Conservation (phyloP, 2,329 filamentous ascomycete genomes). For the Pezizomycotina sp. region DNA sequence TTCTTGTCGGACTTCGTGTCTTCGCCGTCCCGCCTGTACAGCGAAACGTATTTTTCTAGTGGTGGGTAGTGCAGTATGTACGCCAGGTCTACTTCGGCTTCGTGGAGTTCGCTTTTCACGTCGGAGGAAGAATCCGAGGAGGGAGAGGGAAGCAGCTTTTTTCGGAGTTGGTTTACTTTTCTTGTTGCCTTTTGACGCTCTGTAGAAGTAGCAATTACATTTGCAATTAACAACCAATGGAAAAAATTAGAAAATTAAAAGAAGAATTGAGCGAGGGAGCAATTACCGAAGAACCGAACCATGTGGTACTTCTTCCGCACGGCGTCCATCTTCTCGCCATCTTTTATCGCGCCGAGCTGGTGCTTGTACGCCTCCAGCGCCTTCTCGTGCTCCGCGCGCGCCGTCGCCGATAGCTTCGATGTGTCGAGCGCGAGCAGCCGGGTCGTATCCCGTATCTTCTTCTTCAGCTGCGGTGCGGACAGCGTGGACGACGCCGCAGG, state of each 20-base stretch:
- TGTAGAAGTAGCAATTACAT: constrained; percentile 26
- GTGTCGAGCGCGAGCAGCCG: constrained; percentile 45
- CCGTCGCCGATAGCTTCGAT: constrained; percentile 47
- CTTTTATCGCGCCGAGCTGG: constrained; percentile 43
- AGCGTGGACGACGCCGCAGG: constrained; percentile 27
- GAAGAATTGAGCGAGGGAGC: no score
- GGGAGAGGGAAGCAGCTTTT: constrained; percentile 40
- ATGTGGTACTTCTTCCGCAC: constrained; percentile 72
- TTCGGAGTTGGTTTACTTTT: constrained; percentile 46
- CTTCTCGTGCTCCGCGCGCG: constrained; percentile 52
- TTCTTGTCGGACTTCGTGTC: constrained; percentile 25
- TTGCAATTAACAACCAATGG: constrained; percentile 8
- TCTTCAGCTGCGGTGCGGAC: constrained; percentile 45
- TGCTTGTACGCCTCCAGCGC: constrained; percentile 51
- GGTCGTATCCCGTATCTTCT: constrained; percentile 52
- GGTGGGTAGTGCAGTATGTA: constrained; percentile 60
- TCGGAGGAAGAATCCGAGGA: constrained; percentile 36
- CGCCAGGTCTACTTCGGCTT: constrained; percentile 55
- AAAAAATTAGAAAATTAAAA: no score
- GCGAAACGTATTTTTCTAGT: constrained; percentile 48
- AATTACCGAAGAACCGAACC: constrained; percentile 68
- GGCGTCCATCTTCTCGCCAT: constrained; percentile 45
- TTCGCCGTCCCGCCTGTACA: constrained; percentile 29
- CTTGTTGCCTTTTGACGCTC: constrained; percentile 58
- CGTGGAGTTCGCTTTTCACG: constrained; percentile 45